Evolutionary conservation across 495 filamentous ascomycete genomes (phyloP).

Genomic region (Aspergillus bridgeri): DNA sequence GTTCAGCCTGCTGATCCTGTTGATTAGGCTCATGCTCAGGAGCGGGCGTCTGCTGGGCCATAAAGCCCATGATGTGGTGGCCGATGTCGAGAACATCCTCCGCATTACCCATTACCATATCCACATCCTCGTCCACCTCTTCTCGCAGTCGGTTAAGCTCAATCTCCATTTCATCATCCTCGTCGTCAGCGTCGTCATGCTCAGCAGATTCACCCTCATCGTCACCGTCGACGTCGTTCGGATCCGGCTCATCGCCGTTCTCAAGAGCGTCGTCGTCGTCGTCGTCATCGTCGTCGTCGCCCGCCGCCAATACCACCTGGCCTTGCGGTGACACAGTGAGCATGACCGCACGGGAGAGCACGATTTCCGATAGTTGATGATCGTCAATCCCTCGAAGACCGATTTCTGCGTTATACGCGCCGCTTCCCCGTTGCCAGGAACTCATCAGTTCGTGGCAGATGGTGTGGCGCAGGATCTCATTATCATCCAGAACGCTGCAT

Average conservation of each 20-base stretch:
- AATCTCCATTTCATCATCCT: constrained; percentile 28
- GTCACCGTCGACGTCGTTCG: constrained; percentile 29
- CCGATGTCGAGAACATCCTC: constrained; percentile 62
- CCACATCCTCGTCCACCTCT: constrained; percentile 37
- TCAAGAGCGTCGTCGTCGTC: constrained; percentile 46
- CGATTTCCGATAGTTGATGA: constrained; percentile 57
- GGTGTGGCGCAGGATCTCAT: constrained; percentile 70
- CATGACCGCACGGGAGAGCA: constrained; percentile 34
- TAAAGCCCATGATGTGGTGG: constrained; percentile 61
- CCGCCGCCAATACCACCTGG: constrained; percentile 37
- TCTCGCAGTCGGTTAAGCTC: constrained; percentile 30
- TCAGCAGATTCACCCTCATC: constrained; percentile 50
- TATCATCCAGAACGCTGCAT: constrained; percentile 78
- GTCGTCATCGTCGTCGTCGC: constrained; percentile 48
- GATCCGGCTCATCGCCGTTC: constrained; percentile 44
- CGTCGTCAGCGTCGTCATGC: constrained; percentile 29
- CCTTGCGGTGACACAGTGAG: constrained; percentile 39
- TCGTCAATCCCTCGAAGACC: constrained; percentile 88
- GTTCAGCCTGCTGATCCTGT: constrained; percentile 4
- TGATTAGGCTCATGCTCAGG: constrained; percentile 4
- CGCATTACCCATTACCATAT: constrained; percentile 51
- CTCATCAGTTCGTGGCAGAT: constrained; percentile 90
- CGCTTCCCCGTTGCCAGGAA: constrained; percentile 81
- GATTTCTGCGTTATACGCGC: constrained; percentile 76
- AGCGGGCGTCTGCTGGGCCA: neutral